Conservation (phyloP, 805 yeast species). For the Metschnikowia similis region DNA sequence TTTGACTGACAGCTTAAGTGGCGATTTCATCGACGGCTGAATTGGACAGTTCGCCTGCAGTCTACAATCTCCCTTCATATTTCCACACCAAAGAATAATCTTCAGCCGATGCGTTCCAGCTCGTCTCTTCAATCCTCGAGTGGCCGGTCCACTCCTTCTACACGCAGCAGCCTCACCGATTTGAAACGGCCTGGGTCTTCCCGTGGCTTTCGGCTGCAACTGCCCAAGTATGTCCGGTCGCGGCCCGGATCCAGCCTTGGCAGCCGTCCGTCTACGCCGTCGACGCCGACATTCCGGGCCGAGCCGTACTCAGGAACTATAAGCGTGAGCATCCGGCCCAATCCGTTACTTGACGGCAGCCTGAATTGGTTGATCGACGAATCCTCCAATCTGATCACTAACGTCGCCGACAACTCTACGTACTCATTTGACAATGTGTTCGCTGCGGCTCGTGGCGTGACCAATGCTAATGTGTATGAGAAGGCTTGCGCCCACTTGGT, state of each 20-base stretch:
- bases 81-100: no score
- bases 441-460: conserved; percentile 38
- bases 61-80: no score
- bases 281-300: conserved; percentile 30
- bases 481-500: conserved; percentile 50
- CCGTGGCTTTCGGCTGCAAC: conserved; percentile 26
- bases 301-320: conserved; percentile 66
- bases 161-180: conserved; percentile 14
- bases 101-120: conserved; percentile 14
- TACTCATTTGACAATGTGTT: conserved; percentile 80
- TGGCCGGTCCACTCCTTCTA: conserved; percentile 16
- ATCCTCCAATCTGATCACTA: conserved; percentile 35
- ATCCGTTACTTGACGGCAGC: conserved; percentile 45
- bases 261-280: conserved; percentile 37
- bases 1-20: no score
- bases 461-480: conserved; percentile 60
- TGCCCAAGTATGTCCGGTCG: conserved; percentile 27
- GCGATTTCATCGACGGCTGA: no score
- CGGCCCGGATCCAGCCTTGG: conserved; percentile 37
- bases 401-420: conserved; percentile 51
- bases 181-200: conserved; percentile 29
- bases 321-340: conserved; percentile 72
- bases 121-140: conserved; percentile 15
- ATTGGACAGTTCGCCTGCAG: no score
- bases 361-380: conserved; percentile 46